These are phyloP conservation scores for Vitis cinerea DNA, from an alignment of 164 flowering plant genomes.

Conservation along the genomic window DNA sequence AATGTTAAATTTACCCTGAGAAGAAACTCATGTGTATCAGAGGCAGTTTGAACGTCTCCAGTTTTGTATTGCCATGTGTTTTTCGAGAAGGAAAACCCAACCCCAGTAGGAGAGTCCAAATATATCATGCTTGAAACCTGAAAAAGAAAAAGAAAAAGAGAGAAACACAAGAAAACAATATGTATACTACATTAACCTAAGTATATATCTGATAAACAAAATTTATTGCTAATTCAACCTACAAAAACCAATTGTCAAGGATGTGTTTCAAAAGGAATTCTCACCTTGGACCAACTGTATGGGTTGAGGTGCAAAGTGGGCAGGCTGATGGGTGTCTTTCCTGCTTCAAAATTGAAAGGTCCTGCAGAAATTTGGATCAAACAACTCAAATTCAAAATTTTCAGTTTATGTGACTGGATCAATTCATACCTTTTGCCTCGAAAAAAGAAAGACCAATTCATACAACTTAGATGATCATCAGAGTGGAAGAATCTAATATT, in stretches of 20 bases:
- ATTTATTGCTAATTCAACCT: too few relatives aligned
- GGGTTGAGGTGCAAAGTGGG: slow-evolving; percentile 37
- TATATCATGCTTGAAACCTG: slow-evolving; percentile 44
- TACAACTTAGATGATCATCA: neutral
- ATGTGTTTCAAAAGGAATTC: neutral
- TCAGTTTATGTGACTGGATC: too few relatives aligned
- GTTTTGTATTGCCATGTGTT: slow-evolving; percentile 23
- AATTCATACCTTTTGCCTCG: too few relatives aligned
- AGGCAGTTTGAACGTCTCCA: slow-evolving; percentile 34
- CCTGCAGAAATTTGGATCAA: slow-evolving; percentile 18
- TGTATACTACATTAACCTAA: neutral
- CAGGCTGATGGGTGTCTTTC: slow-evolving; percentile 19
- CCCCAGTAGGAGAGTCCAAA: slow-evolving; percentile 42
- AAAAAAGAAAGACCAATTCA: too few relatives aligned
- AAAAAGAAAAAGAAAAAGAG: neutral
- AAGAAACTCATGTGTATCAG: slow-evolving; percentile 34
- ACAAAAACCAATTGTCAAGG: too few relatives aligned
- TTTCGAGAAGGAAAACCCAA: slow-evolving; percentile 34
- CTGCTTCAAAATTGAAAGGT: slow-evolving; percentile 35
- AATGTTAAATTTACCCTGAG: slow-evolving; percentile 22
- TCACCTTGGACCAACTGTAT: slow-evolving; percentile 45
- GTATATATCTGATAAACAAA: neutral
- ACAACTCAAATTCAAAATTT: too few relatives aligned
- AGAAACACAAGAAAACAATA: neutral
- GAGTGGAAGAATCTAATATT: too few relatives aligned